Evolutionary conservation across 305 asterid species (phyloP).

Genomic region (Fraxinus angustifolia): DNA sequence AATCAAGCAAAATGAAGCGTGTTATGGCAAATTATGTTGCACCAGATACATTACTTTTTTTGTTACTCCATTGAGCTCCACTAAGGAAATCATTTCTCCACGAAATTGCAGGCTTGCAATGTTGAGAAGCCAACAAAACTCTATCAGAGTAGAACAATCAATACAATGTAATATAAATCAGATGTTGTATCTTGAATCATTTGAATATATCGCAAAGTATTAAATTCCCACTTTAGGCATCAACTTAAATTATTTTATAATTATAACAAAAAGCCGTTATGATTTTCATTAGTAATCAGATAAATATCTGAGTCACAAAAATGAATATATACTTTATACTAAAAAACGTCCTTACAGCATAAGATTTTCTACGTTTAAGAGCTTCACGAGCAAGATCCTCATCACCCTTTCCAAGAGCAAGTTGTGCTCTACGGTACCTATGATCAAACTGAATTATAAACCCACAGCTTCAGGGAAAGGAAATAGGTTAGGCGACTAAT

Average conservation of each 20-base stretch:
- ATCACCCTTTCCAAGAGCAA: conserved; percentile 90
- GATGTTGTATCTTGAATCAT: background rate
- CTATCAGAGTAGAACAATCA: background rate
- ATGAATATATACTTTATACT: background rate
- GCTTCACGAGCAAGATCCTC: conserved; percentile 99
- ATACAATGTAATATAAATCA: background rate
- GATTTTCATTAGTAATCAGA: conserved; percentile 8
- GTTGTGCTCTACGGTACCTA: conserved; percentile 94
- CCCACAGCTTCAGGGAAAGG: conserved; percentile 21
- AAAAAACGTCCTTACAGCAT: conserved; percentile 52
- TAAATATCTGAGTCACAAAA: background rate
- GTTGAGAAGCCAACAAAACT: background rate
- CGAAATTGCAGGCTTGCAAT: background rate
- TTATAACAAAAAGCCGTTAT: background rate
- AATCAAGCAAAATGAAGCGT: background rate
- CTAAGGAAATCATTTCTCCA: background rate
- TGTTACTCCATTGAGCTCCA: background rate
- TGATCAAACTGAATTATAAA: conserved; percentile 29
- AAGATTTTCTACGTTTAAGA: conserved; percentile 85
- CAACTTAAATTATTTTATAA: background rate
- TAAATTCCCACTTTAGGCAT: background rate
- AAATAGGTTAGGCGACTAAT: conserved; percentile 14
- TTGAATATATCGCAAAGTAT: background rate
- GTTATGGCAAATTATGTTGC: background rate
- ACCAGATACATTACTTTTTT: background rate